Conservation (phyloP, 75 land plant genomes). For the Azolla pinnata region DNA sequence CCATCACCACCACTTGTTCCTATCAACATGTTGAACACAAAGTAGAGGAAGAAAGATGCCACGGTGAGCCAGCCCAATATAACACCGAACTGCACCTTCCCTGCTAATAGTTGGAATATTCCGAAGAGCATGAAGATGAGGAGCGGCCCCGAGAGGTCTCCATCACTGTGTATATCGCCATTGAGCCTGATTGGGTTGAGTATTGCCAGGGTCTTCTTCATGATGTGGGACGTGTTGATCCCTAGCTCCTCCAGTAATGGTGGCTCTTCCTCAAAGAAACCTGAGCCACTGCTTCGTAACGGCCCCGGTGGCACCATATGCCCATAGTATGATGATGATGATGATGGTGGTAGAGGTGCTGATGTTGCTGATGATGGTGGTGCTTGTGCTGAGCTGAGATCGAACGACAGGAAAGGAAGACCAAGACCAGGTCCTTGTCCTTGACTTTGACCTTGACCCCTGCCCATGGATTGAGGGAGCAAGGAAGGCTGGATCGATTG, state of each 20-base stretch:
- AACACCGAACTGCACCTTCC: conserved; percentile 81
- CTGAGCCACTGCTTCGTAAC: neutral
- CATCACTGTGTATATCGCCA: conserved; percentile 68
- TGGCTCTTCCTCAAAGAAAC: conserved; percentile 75
- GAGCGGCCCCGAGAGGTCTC: conserved; percentile 87
- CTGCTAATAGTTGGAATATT: conserved; percentile 79
- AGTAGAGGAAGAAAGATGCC: conserved; percentile 69
- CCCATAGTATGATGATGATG: conserved; percentile 11
- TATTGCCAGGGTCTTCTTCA: conserved; percentile 58
- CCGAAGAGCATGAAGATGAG: conserved; percentile 67
- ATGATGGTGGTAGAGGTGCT: no score
- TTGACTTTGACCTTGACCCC: conserved; percentile 13
- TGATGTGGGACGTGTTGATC: conserved; percentile 74
- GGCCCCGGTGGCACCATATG: neutral
- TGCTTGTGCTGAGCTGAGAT: conserved; percentile 40
- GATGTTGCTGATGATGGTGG: conserved; percentile 34
- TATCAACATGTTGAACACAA: conserved; percentile 83
- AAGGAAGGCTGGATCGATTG: conserved; percentile 35
- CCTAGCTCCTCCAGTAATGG: conserved; percentile 89
- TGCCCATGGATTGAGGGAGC: conserved; percentile 36
- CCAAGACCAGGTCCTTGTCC: conserved; percentile 11
- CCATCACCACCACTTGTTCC: conserved; percentile 76
- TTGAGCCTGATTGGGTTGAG: conserved; percentile 57
- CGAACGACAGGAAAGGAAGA: conserved; percentile 86
- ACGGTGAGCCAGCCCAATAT: conserved; percentile 88